These are phyloP conservation scores for Amanita pallidorosea DNA, from an alignment of 768 basidiomycete genomes.

Conservation along the genomic window DNA sequence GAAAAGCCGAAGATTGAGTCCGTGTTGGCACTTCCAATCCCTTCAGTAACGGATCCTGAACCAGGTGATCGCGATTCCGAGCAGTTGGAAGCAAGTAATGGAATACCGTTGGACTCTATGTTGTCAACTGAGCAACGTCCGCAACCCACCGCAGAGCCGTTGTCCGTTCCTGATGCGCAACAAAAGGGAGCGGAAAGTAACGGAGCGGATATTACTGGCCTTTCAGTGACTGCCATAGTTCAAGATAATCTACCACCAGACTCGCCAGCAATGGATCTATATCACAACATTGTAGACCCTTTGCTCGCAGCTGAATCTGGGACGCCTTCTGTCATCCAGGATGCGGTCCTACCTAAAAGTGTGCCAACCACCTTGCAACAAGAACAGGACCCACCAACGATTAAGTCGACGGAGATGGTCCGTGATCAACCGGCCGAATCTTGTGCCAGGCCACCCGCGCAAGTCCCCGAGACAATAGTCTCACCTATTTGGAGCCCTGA, in stretches of 20 bases:
- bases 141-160: not conserved
- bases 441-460: not conserved
- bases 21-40: not conserved
- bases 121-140: not conserved
- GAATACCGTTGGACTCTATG: not conserved
- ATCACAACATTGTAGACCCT: too few relatives aligned
- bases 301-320: not conserved
- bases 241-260: not conserved
- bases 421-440: not conserved
- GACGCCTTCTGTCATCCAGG: not conserved
- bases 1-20: conserved; percentile 3
- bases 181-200: not conserved
- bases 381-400: not conserved
- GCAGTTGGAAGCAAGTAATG: not conserved
- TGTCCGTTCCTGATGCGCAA: not conserved
- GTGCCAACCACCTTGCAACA: not conserved
- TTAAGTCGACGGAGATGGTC: not conserved
- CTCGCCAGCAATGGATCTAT: not conserved
- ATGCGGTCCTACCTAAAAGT: not conserved
- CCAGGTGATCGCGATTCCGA: not conserved
- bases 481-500: not conserved
- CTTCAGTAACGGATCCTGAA: not conserved
- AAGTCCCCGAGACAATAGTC: not conserved
- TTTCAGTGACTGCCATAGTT: not conserved
- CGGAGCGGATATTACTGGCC: not conserved